Evolutionary conservation across 2,329 filamentous ascomycete species (phyloP).

Genomic region (Salinomyces thailandicus): DNA sequence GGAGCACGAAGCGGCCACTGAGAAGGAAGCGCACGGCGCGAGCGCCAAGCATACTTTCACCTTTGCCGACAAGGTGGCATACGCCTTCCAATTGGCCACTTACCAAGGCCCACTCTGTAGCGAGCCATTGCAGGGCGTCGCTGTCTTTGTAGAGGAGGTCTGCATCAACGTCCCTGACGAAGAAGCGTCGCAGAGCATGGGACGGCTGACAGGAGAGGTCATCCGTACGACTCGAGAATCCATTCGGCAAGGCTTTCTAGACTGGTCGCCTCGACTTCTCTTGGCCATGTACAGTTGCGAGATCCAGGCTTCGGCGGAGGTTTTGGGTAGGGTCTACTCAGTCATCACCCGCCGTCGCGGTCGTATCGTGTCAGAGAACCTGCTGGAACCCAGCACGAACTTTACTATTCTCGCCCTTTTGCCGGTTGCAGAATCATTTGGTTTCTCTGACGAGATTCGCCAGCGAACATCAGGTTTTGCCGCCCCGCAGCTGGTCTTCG

Average conservation of each 20-base stretch:
- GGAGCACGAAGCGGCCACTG: constrained; percentile 10
- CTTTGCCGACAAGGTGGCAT: constrained; percentile 79
- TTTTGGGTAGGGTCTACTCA: constrained; percentile 88
- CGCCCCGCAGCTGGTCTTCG: constrained; percentile 84
- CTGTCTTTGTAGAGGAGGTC: constrained; percentile 79
- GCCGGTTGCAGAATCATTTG: constrained; percentile 89
- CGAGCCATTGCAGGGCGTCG: constrained; percentile 87
- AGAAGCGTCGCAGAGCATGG: constrained; percentile 54
- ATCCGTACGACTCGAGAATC: constrained; percentile 79
- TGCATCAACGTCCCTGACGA: constrained; percentile 44
- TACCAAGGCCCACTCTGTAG: constrained; percentile 82
- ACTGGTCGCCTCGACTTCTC: constrained; percentile 92
- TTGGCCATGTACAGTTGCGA: constrained; percentile 97
- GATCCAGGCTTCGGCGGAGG: constrained; percentile 90
- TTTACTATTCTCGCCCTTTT: constrained; percentile 85
- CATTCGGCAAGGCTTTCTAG: constrained; percentile 78
- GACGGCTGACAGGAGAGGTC: constrained; percentile 80
- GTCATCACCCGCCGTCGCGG: constrained; percentile 93
- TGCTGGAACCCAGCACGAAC: constrained; percentile 93
- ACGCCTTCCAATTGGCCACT: constrained; percentile 89
- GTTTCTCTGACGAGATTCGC: constrained; percentile 91
- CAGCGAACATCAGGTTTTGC: constrained; percentile 87
- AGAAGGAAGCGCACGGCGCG: neutral
- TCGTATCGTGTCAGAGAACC: constrained; percentile 75
- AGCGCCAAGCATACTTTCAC: constrained; percentile 17